Evolutionary conservation across 2,329 filamentous ascomycete genomes (phyloP).

Genomic region (Fusarium miscanthi): DNA sequence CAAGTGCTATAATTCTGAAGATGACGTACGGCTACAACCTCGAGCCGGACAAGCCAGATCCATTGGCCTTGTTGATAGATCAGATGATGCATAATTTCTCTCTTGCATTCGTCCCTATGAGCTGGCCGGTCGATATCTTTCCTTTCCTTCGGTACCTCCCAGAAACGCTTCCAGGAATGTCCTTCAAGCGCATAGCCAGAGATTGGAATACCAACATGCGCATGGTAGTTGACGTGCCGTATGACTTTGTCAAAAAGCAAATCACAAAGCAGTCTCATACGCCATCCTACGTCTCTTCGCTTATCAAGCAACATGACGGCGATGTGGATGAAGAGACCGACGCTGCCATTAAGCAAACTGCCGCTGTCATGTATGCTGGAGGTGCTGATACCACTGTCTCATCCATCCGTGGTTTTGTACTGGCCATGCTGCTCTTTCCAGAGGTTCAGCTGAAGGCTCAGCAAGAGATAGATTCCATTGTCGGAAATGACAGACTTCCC

Average conservation of each 20-base stretch:
- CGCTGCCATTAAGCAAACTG: neutral
- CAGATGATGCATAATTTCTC: conserved; percentile 2
- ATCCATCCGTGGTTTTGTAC: neutral
- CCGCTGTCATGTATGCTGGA: neutral
- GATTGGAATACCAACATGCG: conserved; percentile 30
- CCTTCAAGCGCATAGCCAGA: conserved; percentile 40
- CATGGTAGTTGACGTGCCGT: conserved; percentile 34
- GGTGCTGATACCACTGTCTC: neutral
- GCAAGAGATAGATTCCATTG: conserved; percentile 34
- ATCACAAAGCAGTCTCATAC: conserved; percentile 21
- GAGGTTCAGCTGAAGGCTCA: conserved; percentile 36
- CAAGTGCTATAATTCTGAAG: conserved; percentile 32
- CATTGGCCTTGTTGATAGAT: conserved; percentile 39
- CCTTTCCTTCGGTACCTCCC: conserved; percentile 44
- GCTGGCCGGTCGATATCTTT: conserved; percentile 34
- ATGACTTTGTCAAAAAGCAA: conserved; percentile 38
- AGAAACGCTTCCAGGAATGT: conserved; percentile 39
- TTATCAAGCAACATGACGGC: conserved; percentile 22
- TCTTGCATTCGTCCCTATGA: neutral
- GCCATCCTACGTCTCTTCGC: conserved; percentile 38
- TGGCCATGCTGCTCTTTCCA: conserved; percentile 35
- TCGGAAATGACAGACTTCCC: conserved; percentile 44
- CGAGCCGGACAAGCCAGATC: conserved; percentile 36
- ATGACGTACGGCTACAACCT: conserved; percentile 45
- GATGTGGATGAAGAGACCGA: neutral